phyloP scores from a whole-genome alignment of 2,329 filamentous ascomycete species.

The Phoma sp. region DNA sequence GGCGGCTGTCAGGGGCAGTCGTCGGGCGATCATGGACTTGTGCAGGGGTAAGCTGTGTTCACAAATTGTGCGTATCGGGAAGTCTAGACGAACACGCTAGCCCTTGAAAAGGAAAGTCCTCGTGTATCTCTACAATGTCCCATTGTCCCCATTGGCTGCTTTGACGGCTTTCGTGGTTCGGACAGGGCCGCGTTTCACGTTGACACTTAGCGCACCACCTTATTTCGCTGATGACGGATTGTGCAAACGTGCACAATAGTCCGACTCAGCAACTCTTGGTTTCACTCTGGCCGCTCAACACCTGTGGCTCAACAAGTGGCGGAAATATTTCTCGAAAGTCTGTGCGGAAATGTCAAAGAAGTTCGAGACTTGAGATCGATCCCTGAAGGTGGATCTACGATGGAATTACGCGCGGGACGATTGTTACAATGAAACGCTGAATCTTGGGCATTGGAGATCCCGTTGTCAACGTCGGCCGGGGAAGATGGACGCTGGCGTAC shows the following conservation, averaged over 20 bases:
- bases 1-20: conserved; percentile 31
- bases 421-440: conserved; percentile 25
- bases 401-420: conserved; percentile 19
- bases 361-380: conserved; percentile 26
- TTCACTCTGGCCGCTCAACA: conserved; percentile 26
- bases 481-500: conserved; percentile 10
- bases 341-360: conserved; percentile 21
- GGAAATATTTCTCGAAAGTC: conserved; percentile 21
- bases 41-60: conserved; percentile 25
- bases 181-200: conserved; percentile 33
- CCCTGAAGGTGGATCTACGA: conserved; percentile 15
- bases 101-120: conserved; percentile 16
- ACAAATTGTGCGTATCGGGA: conserved; percentile 27
- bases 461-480: conserved; percentile 20
- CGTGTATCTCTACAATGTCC: conserved; percentile 5
- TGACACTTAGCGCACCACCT: conserved; percentile 20
- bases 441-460: conserved; percentile 17
- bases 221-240: conserved; percentile 19
- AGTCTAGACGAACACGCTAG: conserved; percentile 24
- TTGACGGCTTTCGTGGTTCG: conserved; percentile 5
- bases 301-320: conserved; percentile 18
- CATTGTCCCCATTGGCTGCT: conserved; percentile 21
- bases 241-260: conserved; percentile 27
- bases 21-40: conserved; percentile 27
- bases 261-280: conserved; percentile 17